Conservation (phyloP, 2,329 filamentous ascomycete genomes). For the Fusarium pseudograminearum region DNA sequence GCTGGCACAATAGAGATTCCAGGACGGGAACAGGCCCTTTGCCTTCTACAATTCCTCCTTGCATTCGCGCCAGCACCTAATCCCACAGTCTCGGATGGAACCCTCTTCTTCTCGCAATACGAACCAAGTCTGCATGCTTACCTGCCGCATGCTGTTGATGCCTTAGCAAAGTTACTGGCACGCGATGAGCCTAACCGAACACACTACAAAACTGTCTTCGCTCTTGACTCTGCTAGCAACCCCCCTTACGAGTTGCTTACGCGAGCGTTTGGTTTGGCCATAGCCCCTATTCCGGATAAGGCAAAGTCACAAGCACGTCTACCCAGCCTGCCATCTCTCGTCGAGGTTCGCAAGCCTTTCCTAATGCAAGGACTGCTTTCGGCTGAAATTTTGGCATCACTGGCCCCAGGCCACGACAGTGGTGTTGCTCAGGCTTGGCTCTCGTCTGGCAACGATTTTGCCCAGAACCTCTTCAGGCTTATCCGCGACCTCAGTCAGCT, state of each 20-base stretch:
- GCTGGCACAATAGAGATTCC: conserved; percentile 84
- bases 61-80: conserved; percentile 86
- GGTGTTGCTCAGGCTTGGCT: conserved; percentile 84
- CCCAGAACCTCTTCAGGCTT: conserved; percentile 80
- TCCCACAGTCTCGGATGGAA: conserved; percentile 68
- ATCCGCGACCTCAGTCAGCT: conserved; percentile 77
- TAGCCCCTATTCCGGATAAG: conserved; percentile 84
- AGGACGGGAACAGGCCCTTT: conserved; percentile 86
- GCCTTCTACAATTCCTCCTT: conserved; percentile 87
- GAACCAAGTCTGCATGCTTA: conserved; percentile 87
- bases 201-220: conserved; percentile 85
- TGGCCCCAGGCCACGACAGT: conserved; percentile 78
- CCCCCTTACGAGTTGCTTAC: conserved; percentile 85
- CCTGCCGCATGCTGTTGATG: conserved; percentile 88
- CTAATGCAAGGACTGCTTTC: conserved; percentile 93
- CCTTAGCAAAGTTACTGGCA: conserved; percentile 89
- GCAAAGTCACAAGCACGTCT: conserved; percentile 64
- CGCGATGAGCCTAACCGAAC: conserved; percentile 92
- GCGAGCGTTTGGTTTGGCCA: conserved; percentile 85
- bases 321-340: conserved; percentile 71
- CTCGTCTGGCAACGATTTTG: conserved; percentile 84
- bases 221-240: conserved; percentile 72
- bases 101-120: conserved; percentile 82
- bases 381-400: conserved; percentile 85
- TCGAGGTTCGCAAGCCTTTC: conserved; percentile 87